Percentiles rank a stretch among this genome's conserved stretches.
phyloP scores from a whole-genome alignment of 306 rosid species.

The Nissolia schottii region DNA sequence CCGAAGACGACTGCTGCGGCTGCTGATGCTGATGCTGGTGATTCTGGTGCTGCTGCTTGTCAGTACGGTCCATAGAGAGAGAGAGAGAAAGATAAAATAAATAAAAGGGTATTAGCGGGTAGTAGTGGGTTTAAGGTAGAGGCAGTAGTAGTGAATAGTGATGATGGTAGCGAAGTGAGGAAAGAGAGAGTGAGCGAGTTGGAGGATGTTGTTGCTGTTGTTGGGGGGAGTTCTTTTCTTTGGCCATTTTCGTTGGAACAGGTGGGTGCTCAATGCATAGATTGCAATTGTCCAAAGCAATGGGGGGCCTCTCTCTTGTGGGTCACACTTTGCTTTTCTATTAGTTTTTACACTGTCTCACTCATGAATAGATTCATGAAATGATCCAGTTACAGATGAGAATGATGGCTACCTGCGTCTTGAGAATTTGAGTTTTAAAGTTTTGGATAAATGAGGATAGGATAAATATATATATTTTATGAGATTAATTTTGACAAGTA shows the following conservation, averaged over 20 bases:
- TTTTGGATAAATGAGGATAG: too few species aligned
- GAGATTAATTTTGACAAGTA: too few species aligned
- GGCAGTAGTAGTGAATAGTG: too few species aligned
- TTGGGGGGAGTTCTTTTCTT: constrained; percentile 45
- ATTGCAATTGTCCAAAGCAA: constrained; percentile 79
- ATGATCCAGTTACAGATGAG: too few species aligned
- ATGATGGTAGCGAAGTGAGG: constrained; percentile 35
- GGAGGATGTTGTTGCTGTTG: constrained; percentile 50
- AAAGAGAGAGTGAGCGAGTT: constrained; percentile 52
- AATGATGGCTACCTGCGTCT: too few species aligned
- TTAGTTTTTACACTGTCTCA: neutral
- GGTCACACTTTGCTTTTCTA: constrained; percentile 55
- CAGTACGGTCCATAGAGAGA: constrained; percentile 68
- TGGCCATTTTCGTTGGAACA: constrained; percentile 69
- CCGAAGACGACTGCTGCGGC: constrained; percentile 63
- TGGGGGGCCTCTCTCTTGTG: constrained; percentile 84
- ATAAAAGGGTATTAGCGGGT: constrained; percentile 26
- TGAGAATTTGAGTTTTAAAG: too few species aligned
- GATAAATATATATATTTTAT: too few species aligned
- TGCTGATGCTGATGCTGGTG: constrained; percentile 55
- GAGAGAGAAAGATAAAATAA: constrained; percentile 28
- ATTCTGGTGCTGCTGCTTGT: constrained; percentile 54
- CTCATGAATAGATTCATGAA: neutral
- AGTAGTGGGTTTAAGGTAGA: constrained; percentile 47
- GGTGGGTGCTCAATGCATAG: constrained; percentile 65